These are phyloP conservation scores for Cryptococcus sp. DNA, from an alignment of 1,284 basidiomycete genomes.

Conservation along the genomic window DNA sequence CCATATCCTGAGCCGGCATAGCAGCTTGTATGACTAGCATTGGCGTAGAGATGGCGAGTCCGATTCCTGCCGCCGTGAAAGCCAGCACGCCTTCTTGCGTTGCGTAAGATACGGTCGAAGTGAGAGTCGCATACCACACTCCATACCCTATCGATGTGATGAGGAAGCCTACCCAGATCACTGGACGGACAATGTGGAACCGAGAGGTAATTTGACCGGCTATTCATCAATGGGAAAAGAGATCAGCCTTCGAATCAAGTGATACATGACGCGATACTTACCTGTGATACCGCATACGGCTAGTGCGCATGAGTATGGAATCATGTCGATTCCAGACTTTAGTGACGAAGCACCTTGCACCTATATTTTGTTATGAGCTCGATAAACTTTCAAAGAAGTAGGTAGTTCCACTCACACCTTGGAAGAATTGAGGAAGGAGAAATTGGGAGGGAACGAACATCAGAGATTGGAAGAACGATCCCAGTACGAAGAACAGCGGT, in stretches of 20 bases:
- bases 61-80: conserved; percentile 29
- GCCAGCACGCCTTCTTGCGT: conserved; percentile 34
- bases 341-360: conserved; percentile 27
- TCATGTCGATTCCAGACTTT: conserved; percentile 30
- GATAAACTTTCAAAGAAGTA: no score
- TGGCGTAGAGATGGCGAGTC: conserved; percentile 27
- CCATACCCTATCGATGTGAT: conserved; percentile 36
- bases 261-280: neutral
- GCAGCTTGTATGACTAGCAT: conserved; percentile 43
- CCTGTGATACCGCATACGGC: no score
- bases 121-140: conserved; percentile 32
- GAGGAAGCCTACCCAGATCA: conserved; percentile 43
- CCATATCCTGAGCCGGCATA: conserved; percentile 51
- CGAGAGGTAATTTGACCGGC: conserved; percentile 43
- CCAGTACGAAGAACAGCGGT: conserved; percentile 43
- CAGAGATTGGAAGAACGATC: conserved; percentile 35
- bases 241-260: neutral
- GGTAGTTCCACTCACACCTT: conserved; percentile 29
- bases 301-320: conserved; percentile 20
- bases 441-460: conserved; percentile 40
- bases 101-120: conserved; percentile 23
- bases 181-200: conserved; percentile 43
- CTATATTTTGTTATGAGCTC: conserved; percentile 1
- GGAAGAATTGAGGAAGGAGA: conserved; percentile 47
- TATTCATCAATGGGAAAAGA: neutral